Evolutionary conservation across 169 alveolate genomes (phyloP), one percentile per base, ranked within the genome.

Genomic region (Plasmodium billcollinsi): DNA sequence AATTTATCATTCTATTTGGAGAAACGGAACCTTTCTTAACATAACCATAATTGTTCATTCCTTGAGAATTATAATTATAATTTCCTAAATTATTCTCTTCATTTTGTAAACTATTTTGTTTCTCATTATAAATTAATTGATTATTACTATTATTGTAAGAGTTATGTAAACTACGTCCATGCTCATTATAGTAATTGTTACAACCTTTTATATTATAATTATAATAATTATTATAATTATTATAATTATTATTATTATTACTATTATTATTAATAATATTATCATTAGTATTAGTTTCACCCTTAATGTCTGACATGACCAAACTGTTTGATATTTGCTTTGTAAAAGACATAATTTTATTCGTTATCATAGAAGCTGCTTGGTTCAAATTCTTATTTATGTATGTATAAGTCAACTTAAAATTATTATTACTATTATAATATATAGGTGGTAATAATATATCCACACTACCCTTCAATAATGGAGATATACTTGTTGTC

Each of bases 391-490:
- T 80, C 20, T 80, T 80, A 67, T 56, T 80, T 50, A 80, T 2
- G 15, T 33, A 80, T 20, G 90, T 80, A 67, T 80, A 80, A 5
- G 72, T 54, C 63, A 80, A 67, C 9, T 67, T 69, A 8, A 80
- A 29, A 15, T 67, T 80, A 67, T 80, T 80, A n/a, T n/a, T 15
- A 67, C 58, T 50, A 33, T 67, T 33, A 73, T 89, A 92, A 62
- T 94, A 94, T 12, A 69, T 86, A 11, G 88, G 72, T 1, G 96
- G 96, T 3, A 94, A 93, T 2, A 94, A 67, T 59, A 80, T 92
- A 67, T 94, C 96, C 26, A 94, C 93, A 73, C 95, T 92, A 2
- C 95, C 95, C 56, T 88, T 83, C 65, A 89, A 59, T 20, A 93
- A 83, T 12, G 94, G 94, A n/a, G 95, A 80, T 12, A 80, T 15